phyloP scores from a whole-genome alignment of 257 asterid genomes.

The Nicotiana tabacum region DNA sequence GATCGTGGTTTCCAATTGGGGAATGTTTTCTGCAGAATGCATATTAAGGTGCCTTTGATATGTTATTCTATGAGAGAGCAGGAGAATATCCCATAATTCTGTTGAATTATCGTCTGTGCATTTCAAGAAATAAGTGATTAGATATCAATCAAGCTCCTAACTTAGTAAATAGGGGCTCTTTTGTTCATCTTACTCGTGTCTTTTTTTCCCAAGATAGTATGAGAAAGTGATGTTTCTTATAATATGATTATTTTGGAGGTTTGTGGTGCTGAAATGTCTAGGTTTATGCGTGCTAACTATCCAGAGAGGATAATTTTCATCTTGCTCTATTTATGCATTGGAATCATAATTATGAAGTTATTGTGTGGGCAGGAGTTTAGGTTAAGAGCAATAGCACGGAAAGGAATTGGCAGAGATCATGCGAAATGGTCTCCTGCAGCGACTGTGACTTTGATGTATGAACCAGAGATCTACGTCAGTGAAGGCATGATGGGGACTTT shows the following conservation, averaged over 20 bases:
- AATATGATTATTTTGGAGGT: background rate
- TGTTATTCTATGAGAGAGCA: background rate
- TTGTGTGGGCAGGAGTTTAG: slow-evolving; percentile 78
- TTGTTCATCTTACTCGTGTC: too few species aligned
- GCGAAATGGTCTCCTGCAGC: slow-evolving; percentile 98
- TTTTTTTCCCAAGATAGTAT: too few species aligned
- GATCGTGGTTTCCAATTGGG: background rate
- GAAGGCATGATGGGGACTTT: slow-evolving; percentile 76
- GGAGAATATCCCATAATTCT: background rate
- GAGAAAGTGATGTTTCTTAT: background rate
- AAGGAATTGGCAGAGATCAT: slow-evolving; percentile 92
- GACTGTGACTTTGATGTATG: slow-evolving; percentile 87
- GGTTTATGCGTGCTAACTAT: background rate
- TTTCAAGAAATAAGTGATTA: background rate
- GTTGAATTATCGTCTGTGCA: background rate
- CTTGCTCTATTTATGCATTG: background rate
- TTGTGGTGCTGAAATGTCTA: background rate
- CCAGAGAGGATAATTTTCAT: background rate
- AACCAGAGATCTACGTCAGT: slow-evolving; percentile 73
- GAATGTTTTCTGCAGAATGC: background rate
- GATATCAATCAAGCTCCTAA: background rate
- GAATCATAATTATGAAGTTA: slow-evolving; percentile 74
- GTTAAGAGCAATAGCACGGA: slow-evolving; percentile 84
- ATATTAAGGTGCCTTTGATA: background rate
- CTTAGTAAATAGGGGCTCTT: background rate